Evolutionary conservation across 2,329 filamentous ascomycete genomes (phyloP), one percentile per base, ranked within the genome.

Genomic region (Aschersonia sp.): DNA sequence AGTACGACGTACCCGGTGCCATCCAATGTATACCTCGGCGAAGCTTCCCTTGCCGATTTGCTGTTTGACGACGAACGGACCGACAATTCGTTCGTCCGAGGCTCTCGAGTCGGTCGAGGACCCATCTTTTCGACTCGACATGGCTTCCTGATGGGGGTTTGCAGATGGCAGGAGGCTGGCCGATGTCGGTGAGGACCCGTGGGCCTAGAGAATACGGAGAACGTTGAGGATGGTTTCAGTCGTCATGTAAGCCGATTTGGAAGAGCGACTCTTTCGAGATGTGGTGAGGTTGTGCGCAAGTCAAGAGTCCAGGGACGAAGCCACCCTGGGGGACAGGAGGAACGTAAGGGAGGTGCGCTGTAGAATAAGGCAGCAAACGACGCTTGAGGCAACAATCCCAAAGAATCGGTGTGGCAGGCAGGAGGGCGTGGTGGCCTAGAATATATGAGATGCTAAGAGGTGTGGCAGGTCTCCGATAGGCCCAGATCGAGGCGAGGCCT

Each of bases 1-100:
- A 7, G 9, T 4, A 5, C 9, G 50, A 51, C 55, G 45, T 51
- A 94, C 88, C 69, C 84, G 84, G 68, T 94, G 86, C 57, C 81
- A 80, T 54, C 86, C 88, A 63, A 85, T 79, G 64, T 92, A 97
- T 55, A 98, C 92, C 56, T 88, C 88, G 55, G 92, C 92, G 71
- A 97, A 98, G 70, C 92, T 97, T 53, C 92, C 92, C 69, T 92
- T 92, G 53, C 92, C 92, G 63, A 97, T 96, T 69, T 96, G 87
- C 56, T 85, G 81, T 57, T 88, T 79, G 59, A 90, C 81, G 58
- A 78, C 76, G 66, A 94, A 96, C 59, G 84, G 80, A 55, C 88
- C 87, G 58, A 92, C 63, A 52, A 55, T 58, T 44, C 60, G 59
- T 42, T 62, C 57, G 53, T 59, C 57, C 51, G 59, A 59, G 56